A percentile compares a stretch with the other conserved stretches of the same genome.
These are phyloP conservation scores for Citrus hindsii DNA, from an alignment of 345 rosid genomes.

Conservation along the genomic window DNA sequence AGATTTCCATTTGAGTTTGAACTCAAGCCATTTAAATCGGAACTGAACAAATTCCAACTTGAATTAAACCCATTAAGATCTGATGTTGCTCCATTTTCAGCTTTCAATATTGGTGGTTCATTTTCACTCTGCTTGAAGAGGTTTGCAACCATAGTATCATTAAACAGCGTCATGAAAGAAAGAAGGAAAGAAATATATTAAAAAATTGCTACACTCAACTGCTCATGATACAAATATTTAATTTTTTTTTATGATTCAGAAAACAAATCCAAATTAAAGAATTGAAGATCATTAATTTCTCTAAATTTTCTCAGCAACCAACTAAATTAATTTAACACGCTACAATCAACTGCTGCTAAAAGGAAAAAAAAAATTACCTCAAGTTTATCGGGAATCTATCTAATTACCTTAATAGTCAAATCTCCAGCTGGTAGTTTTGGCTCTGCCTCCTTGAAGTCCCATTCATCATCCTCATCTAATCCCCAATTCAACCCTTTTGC, in stretches of 20 bases:
- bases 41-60: constrained; percentile 36
- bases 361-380: background rate
- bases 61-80: constrained; percentile 15
- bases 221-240: background rate
- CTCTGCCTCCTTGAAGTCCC: constrained; percentile 41
- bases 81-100: constrained; percentile 18
- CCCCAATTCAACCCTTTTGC: constrained; percentile 20
- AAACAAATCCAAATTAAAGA: background rate
- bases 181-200: background rate
- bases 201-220: background rate
- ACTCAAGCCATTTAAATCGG: constrained; percentile 15
- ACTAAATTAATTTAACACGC: constrained; percentile 24
- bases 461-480: constrained; percentile 25
- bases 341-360: background rate
- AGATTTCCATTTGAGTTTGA: background rate
- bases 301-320: background rate
- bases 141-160: constrained; percentile 2
- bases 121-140: constrained; percentile 19
- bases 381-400: constrained; percentile 2
- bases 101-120: constrained; percentile 4
- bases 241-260: background rate
- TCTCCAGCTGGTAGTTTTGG: background rate
- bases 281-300: background rate
- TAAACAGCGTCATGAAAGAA: background rate
- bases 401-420: constrained; percentile 28